phyloP scores from a whole-genome alignment of 805 yeast genomes.

The Ogataea angusta region DNA sequence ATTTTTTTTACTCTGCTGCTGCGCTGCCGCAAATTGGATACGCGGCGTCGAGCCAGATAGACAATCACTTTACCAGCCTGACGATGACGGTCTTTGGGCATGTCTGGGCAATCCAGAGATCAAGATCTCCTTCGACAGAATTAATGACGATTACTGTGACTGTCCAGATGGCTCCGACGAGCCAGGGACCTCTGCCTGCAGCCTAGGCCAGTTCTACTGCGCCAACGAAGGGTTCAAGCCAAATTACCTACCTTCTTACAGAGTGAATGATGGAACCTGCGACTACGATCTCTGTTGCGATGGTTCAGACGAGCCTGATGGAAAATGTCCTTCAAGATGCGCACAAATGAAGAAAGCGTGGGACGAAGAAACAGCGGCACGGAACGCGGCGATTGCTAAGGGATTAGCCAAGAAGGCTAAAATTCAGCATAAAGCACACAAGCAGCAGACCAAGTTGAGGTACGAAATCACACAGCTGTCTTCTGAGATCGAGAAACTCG shows the following conservation, averaged over 20 bases:
- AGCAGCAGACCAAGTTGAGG: constrained; percentile 17
- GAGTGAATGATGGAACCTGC: constrained; percentile 87
- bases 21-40: constrained; percentile 4
- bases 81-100: constrained; percentile 53
- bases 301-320: constrained; percentile 76
- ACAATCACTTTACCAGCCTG: constrained; percentile 48
- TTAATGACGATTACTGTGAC: constrained; percentile 90
- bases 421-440: constrained; percentile 30
- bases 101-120: constrained; percentile 72
- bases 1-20: constrained; percentile 1
- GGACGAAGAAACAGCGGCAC: constrained; percentile 17
- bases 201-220: constrained; percentile 59
- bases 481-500: constrained; percentile 22
- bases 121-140: constrained; percentile 51
- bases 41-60: constrained; percentile 40
- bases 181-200: constrained; percentile 91
- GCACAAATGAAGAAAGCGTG: constrained; percentile 43
- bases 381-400: constrained; percentile 20
- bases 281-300: constrained; percentile 90
- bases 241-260: constrained; percentile 56
- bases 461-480: constrained; percentile 12
- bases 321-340: constrained; percentile 58
- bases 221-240: constrained; percentile 69
- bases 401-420: constrained; percentile 37
- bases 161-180: constrained; percentile 98